A percentile compares a stretch with the other conserved stretches of the same genome.
Conservation (phyloP, 208 protist genomes). For the Crithidia brevicula region DNA sequence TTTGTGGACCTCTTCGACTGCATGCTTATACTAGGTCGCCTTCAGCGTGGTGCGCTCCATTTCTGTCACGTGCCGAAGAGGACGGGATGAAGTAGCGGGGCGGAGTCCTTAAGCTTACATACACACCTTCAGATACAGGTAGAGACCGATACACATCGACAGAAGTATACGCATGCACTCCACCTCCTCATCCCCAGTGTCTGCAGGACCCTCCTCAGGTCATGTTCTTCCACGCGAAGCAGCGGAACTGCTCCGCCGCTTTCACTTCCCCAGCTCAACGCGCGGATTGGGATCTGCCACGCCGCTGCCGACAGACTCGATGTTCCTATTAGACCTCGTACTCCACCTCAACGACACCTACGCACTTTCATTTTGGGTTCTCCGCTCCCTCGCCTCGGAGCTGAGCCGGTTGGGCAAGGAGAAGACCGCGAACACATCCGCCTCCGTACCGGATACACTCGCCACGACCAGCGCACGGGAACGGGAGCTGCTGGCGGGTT, state of each 20-base stretch:
- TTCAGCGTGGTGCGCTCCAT: no score
- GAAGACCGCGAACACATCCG: neutral
- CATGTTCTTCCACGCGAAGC: neutral
- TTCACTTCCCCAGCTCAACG: neutral
- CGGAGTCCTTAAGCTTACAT: no score
- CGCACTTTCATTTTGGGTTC: conserved; percentile 33
- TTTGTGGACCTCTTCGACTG: no score
- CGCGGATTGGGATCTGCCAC: neutral
- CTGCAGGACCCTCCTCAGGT: neutral
- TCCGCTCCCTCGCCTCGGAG: conserved; percentile 5
- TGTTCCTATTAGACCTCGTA: conserved; percentile 47
- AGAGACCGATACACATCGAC: no score
- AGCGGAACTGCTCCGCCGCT: neutral
- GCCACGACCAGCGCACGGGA: neutral
- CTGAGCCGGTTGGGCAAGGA: neutral
- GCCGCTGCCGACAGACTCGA: conserved; percentile 25
- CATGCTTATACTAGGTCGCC: no score
- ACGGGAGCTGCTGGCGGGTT: neutral
- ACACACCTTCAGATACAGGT: no score
- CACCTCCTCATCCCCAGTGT: neutral
- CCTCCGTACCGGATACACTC: no score
- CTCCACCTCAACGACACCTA: conserved; percentile 49
- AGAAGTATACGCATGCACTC: no score
- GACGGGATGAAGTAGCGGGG: no score
- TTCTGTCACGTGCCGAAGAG: no score